A percentile compares a stretch with the other conserved stretches of the same genome.
phyloP scores from a whole-genome alignment of 2,329 filamentous ascomycete genomes.

The Lizonia empirigonia region DNA sequence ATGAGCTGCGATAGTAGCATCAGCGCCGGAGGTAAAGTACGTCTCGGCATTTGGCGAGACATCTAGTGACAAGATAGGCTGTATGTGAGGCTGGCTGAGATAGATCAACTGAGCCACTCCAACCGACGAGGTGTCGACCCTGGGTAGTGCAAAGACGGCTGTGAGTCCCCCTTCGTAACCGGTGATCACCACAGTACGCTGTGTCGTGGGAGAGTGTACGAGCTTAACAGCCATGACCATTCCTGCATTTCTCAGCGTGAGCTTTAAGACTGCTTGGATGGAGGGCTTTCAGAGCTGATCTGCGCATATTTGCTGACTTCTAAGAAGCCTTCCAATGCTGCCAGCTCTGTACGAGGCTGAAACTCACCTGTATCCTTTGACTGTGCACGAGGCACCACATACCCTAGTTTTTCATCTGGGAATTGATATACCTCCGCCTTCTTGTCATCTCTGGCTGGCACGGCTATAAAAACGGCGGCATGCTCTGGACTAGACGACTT shows the following conservation, averaged over 20 bases:
- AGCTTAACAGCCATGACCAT: conserved; percentile 85
- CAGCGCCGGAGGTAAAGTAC: conserved; percentile 82
- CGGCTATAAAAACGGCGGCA: conserved; percentile 68
- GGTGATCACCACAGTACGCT: conserved; percentile 66
- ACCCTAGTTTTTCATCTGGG: conserved; percentile 73
- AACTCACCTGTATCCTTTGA: conserved; percentile 52
- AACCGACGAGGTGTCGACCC: conserved; percentile 26
- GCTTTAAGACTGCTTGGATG: conserved; percentile 28
- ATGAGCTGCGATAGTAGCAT: conserved; percentile 79
- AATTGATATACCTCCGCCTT: conserved; percentile 82
- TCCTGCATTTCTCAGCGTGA: conserved; percentile 58
- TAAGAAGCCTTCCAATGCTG: not conserved
- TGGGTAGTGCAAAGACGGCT: conserved; percentile 65
- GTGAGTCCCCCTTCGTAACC: conserved; percentile 87
- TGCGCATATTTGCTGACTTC: not conserved
- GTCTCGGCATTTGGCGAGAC: conserved; percentile 51
- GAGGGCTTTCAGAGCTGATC: not conserved
- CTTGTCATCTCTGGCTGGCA: conserved; percentile 63
- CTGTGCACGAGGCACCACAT: conserved; percentile 58
- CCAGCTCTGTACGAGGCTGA: no score
- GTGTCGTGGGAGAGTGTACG: conserved; percentile 24
- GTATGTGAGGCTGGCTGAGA: conserved; percentile 69
- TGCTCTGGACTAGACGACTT: not conserved
- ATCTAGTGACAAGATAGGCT: conserved; percentile 75
- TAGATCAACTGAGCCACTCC: conserved; percentile 62